These are phyloP conservation scores for Cordyceps cateniannulata DNA, from an alignment of 2,329 filamentous ascomycete species.

Conservation along the genomic window DNA sequence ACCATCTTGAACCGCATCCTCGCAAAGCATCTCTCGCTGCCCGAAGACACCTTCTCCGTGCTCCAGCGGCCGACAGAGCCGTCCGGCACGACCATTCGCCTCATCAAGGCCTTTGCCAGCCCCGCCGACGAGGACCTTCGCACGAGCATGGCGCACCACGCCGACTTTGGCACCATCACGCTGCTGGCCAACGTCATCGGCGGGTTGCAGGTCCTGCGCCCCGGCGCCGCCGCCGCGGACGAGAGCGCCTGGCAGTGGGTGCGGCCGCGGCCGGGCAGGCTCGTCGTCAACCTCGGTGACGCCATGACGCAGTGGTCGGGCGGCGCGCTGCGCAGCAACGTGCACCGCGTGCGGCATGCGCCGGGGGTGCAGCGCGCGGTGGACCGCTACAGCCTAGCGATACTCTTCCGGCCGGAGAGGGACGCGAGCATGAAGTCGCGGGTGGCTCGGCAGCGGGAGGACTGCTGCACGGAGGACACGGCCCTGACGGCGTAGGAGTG, in stretches of 20 bases:
- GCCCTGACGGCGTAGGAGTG: background rate
- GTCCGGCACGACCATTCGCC: background rate
- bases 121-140: constrained; percentile 14
- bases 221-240: too few species aligned
- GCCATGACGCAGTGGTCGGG: too few species aligned
- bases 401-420: background rate
- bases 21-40: background rate
- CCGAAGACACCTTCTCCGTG: background rate
- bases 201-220: constrained; percentile 29
- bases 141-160: constrained; percentile 25
- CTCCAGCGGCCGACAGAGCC: background rate
- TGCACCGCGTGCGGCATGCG: too few species aligned
- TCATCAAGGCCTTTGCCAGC: constrained; percentile 18
- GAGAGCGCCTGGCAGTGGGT: constrained; percentile 21
- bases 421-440: background rate
- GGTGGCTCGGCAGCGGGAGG: background rate
- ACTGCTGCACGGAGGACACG: background rate
- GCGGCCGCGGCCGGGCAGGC: constrained; percentile 18
- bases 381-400: background rate
- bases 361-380: too few species aligned
- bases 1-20: background rate
- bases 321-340: too few species aligned
- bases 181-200: constrained; percentile 29
- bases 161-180: constrained; percentile 31
- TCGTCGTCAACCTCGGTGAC: constrained; percentile 21